Conservation (phyloP, 305 asterid species). For the Solanum hybrid region DNA sequence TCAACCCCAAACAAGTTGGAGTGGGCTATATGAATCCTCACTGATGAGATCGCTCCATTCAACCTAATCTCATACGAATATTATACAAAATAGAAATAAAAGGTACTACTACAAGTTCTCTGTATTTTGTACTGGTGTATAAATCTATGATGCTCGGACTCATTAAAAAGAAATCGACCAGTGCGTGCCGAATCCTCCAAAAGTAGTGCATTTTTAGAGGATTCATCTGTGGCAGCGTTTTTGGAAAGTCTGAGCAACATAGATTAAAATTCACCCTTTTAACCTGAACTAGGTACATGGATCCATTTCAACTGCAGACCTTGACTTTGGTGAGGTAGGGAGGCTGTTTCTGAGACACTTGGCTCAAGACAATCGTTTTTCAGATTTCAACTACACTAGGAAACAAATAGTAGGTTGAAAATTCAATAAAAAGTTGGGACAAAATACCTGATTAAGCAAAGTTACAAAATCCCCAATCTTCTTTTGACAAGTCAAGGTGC, state of each 20-base stretch:
- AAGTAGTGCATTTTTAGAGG: not conserved
- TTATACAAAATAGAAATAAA: not conserved
- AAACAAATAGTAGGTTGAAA: not conserved
- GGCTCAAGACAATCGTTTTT: not conserved
- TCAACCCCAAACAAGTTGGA: not conserved
- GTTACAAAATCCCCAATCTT: constrained; percentile 72
- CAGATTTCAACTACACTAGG: not conserved
- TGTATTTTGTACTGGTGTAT: not conserved
- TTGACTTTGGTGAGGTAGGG: not conserved
- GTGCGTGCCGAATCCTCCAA: not conserved
- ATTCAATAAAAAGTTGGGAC: not conserved
- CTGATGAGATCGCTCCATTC: not conserved
- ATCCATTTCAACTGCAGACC: not conserved
- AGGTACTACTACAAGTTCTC: not conserved
- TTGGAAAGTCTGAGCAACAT: not conserved
- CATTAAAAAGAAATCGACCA: not conserved
- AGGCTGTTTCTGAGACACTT: not conserved
- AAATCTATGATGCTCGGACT: not conserved
- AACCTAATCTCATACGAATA: not conserved
- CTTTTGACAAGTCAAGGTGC: constrained; percentile 64
- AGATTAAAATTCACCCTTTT: not conserved
- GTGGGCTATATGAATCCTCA: not conserved
- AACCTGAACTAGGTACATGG: not conserved
- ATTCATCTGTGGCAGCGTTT: not conserved
- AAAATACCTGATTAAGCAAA: constrained; percentile 34